These are phyloP conservation scores for Wickerhamomyces xylosicus DNA, from an alignment of 805 yeast genomes.

Conservation along the genomic window DNA sequence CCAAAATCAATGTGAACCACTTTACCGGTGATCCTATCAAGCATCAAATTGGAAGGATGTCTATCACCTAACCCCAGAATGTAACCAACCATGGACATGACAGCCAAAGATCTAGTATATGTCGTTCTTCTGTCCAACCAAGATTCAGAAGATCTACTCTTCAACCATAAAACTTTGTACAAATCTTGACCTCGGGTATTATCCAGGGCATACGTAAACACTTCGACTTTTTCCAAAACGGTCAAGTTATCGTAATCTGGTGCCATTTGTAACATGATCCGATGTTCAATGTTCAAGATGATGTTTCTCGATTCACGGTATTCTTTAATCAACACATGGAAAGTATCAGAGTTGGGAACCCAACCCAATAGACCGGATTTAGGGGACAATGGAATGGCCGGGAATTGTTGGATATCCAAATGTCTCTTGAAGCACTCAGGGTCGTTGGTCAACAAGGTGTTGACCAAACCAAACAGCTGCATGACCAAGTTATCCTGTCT, in stretches of 20 bases:
- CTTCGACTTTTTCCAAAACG: slow-evolving; percentile 86
- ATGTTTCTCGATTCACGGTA: slow-evolving; percentile 89
- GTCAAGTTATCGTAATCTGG: slow-evolving; percentile 89
- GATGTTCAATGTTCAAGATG: slow-evolving; percentile 82
- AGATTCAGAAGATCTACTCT: slow-evolving; percentile 90
- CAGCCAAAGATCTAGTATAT: slow-evolving; percentile 91
- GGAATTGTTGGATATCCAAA: slow-evolving; percentile 80
- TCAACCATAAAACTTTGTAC: slow-evolving; percentile 92
- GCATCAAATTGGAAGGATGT: slow-evolving; percentile 94
- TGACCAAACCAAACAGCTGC: slow-evolving; percentile 95
- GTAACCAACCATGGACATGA: slow-evolving; percentile 98
- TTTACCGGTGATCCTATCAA: slow-evolving; percentile 89
- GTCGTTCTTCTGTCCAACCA: slow-evolving; percentile 97
- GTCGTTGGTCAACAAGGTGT: slow-evolving; percentile 79
- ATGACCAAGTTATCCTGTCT: slow-evolving; percentile 95
- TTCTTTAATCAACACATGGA: slow-evolving; percentile 86
- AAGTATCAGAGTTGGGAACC: slow-evolving; percentile 96
- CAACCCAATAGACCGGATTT: slow-evolving; percentile 94
- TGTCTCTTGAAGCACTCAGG: slow-evolving; percentile 96
- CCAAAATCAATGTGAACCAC: slow-evolving; percentile 98
- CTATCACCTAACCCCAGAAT: slow-evolving; percentile 95
- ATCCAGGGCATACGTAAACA: slow-evolving; percentile 90
- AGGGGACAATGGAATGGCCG: slow-evolving; percentile 94
- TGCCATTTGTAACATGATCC: slow-evolving; percentile 96
- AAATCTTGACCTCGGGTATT: slow-evolving; percentile 94